These are phyloP conservation scores for Suillus spraguei DNA, from an alignment of 768 basidiomycete species.

Conservation along the genomic window DNA sequence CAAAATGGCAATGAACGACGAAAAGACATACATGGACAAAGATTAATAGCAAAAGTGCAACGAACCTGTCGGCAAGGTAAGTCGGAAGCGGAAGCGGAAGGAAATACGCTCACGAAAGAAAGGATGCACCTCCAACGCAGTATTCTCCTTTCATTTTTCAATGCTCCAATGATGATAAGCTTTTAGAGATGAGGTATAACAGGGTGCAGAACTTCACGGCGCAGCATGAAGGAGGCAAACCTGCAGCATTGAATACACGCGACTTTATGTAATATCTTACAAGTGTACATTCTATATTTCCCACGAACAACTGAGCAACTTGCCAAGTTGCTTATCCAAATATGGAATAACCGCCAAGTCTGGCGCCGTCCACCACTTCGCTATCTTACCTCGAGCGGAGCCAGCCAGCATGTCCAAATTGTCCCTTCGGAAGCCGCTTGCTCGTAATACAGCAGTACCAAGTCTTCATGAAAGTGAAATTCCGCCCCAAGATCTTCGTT, in stretches of 20 bases:
- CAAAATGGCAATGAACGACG: slow-evolving; percentile 17
- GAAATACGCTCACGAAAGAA: slow-evolving; percentile 62
- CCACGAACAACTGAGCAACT: slow-evolving; percentile 19
- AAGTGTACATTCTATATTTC: slow-evolving; percentile 7
- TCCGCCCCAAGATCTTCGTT: slow-evolving; percentile 28
- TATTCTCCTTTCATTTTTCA: slow-evolving; percentile 69
- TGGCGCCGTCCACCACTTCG: slow-evolving; percentile 10
- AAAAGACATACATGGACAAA: slow-evolving; percentile 67
- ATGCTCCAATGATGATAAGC: slow-evolving; percentile 15
- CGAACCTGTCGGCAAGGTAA: slow-evolving; percentile 23
- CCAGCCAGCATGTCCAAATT: slow-evolving; percentile 27
- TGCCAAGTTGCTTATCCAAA: slow-evolving; percentile 25
- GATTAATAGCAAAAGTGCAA: slow-evolving; percentile 62
- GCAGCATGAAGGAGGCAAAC: slow-evolving; percentile 25
- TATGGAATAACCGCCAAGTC: slow-evolving; percentile 23
- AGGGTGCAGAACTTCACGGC: slow-evolving; percentile 16
- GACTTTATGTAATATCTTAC: slow-evolving; percentile 14
- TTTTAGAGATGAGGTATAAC: slow-evolving; percentile 8
- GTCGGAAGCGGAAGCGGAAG: slow-evolving; percentile 15
- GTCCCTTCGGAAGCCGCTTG: slow-evolving; percentile 24
- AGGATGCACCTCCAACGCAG: slow-evolving; percentile 70
- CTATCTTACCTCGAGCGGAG: not conserved
- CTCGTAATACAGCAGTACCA: slow-evolving; percentile 20
- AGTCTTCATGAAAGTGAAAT: slow-evolving; percentile 32
- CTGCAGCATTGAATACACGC: slow-evolving; percentile 19